phyloP scores from a whole-genome alignment of 805 yeast species.

The Candida arabinofermentans region DNA sequence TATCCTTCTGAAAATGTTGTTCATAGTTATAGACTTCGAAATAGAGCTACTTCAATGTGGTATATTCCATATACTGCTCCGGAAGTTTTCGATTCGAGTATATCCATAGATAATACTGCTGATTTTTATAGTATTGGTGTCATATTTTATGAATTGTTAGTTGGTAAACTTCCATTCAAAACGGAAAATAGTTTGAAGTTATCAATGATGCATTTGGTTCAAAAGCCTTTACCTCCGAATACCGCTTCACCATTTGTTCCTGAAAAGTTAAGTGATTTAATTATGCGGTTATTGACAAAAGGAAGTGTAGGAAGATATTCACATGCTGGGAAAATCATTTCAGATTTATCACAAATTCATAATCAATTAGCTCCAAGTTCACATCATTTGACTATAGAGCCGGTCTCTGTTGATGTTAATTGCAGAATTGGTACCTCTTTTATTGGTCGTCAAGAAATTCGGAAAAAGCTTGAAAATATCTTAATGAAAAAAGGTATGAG shows the following conservation, averaged over 20 bases:
- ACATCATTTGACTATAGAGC: neutral
- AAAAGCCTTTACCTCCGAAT: conserved; percentile 40
- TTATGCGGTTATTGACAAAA: conserved; percentile 41
- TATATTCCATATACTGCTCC: conserved; percentile 48
- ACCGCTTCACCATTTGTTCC: conserved; percentile 29
- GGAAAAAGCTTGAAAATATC: conserved; percentile 19
- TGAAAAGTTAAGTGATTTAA: conserved; percentile 33
- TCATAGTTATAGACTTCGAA: conserved; percentile 39
- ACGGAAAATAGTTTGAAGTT: conserved; percentile 37
- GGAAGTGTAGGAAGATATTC: conserved; percentile 37
- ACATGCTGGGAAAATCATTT: conserved; percentile 31
- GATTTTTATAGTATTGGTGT: conserved; percentile 49
- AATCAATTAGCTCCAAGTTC: conserved; percentile 14
- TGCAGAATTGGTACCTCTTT: conserved; percentile 21
- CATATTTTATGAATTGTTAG: conserved; percentile 44
- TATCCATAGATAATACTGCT: conserved; percentile 41
- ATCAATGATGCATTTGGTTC: conserved; percentile 37
- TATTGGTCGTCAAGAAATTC: conserved; percentile 28
- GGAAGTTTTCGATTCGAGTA: conserved; percentile 40
- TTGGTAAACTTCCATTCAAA: conserved; percentile 42
- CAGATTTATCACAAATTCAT: conserved; percentile 32
- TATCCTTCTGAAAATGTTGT: conserved; percentile 38
- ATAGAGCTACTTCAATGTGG: conserved; percentile 34
- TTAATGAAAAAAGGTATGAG: conserved; percentile 20
- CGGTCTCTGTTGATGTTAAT: neutral